phyloP scores from a whole-genome alignment of 768 basidiomycete genomes.

The Sistotremastrum niveocremeum region DNA sequence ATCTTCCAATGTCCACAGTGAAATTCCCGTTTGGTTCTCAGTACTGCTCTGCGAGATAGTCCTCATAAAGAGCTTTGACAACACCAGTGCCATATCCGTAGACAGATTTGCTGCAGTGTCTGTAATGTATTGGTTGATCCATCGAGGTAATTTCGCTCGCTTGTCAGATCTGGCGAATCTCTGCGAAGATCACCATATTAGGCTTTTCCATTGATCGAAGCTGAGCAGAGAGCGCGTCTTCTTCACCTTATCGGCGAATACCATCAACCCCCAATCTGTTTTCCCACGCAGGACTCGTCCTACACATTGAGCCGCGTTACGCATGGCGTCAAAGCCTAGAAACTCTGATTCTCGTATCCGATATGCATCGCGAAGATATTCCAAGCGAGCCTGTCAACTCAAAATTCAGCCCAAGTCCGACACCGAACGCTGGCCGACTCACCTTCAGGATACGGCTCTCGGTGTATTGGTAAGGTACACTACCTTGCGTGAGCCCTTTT shows the following conservation, averaged over 20 bases:
- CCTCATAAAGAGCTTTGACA: conserved; percentile 94
- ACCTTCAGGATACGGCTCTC: conserved; percentile 90
- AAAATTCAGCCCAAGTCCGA: not conserved
- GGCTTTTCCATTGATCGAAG: not conserved
- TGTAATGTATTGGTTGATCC: conserved; percentile 99
- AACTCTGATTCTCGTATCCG: conserved; percentile 98
- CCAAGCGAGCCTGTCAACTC: conserved; percentile 54
- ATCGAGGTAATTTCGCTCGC: conserved; percentile 88
- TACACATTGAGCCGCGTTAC: conserved; percentile 97
- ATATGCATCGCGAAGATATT: conserved; percentile 96
- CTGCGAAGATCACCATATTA: conserved; percentile 24
- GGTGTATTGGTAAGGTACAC: conserved; percentile 95
- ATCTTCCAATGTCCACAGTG: conserved; percentile 90
- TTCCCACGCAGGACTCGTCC: conserved; percentile 96
- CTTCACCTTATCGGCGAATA: conserved; percentile 92
- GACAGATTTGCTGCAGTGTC: conserved; percentile 95
- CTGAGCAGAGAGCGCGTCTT: not conserved
- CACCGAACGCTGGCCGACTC: not conserved
- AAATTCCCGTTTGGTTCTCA: conserved; percentile 89
- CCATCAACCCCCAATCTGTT: conserved; percentile 99
- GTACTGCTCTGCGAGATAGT: conserved; percentile 98
- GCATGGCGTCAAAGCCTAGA: conserved; percentile 97
- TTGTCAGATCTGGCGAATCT: conserved; percentile 88
- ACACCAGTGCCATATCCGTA: conserved; percentile 91
- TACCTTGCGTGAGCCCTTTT: conserved; percentile 16